Percentiles rank a stretch among this genome's conserved stretches.
Evolutionary conservation across 108 stramenopile genomes (phyloP).

Genomic region (Skeletonema marinoi): DNA sequence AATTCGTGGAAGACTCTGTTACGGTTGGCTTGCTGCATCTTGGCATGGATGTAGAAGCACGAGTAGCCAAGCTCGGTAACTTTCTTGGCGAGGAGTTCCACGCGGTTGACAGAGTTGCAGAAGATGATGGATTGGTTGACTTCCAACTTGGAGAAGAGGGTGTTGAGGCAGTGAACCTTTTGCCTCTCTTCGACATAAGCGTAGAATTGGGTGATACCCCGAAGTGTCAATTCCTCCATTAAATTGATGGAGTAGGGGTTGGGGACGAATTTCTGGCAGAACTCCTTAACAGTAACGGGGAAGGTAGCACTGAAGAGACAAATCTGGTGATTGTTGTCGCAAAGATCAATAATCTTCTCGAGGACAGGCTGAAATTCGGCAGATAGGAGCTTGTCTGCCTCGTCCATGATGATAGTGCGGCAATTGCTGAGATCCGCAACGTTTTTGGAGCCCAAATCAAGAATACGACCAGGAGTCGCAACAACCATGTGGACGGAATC

Average conservation of each 20-base stretch:
- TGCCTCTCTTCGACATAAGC: conserved; percentile 98
- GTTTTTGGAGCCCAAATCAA: conserved; percentile 96
- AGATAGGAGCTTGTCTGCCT: conserved; percentile 98
- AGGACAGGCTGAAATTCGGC: conserved; percentile 96
- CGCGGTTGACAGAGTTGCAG: conserved; percentile 98
- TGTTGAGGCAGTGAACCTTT: conserved; percentile 99
- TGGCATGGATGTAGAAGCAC: conserved; percentile 99
- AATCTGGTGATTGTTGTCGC: conserved; percentile 91
- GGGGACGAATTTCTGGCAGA: conserved; percentile 94
- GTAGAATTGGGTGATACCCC: conserved; percentile 98
- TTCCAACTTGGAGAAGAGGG: conserved; percentile 97
- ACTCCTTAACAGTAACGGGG: conserved; percentile 95
- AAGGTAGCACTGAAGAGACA: conserved; percentile 99
- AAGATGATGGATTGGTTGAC: conserved; percentile 99
- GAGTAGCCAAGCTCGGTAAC: conserved; percentile 99
- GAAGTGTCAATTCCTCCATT: conserved; percentile 99
- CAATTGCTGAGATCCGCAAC: conserved; percentile 93
- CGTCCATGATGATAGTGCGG: conserved; percentile 97
- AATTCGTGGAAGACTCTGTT: conserved; percentile 99
- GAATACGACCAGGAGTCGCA: conserved; percentile 97
- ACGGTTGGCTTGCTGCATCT: conserved; percentile 98
- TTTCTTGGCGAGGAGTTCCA: conserved; percentile 97
- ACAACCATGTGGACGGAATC: conserved; percentile 95
- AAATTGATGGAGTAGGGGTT: conserved; percentile 96
- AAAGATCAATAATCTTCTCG: conserved; percentile 91